Evolutionary conservation across 495 filamentous ascomycete genomes (phyloP), one percentile per base, ranked within the genome.

Genomic region (Penicillium riverlandense): DNA sequence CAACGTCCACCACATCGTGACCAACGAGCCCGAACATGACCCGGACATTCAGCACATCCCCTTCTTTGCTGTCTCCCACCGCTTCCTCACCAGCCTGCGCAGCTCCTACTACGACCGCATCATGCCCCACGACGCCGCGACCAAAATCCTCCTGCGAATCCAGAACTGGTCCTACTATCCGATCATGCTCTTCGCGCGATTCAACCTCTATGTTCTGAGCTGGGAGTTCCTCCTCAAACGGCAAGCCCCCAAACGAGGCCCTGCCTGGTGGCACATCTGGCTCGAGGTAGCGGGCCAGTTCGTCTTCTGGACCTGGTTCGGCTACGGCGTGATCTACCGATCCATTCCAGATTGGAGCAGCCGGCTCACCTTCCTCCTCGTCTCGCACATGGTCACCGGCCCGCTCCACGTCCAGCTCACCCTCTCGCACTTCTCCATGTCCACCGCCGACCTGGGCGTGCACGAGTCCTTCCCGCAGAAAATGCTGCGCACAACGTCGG

Each of bases 401-500:
- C 89, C 90, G 11, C 69, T 97, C 15, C 92, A 98, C 58, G 82
- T 91, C 31, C 92, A 97, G 67, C 96, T 98, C 60, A 96, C 92
- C 8, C 81, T 97, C 27, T 91, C 85, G 8, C 92, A 98, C 66
- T 98, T 96, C 62, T 88, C 90, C 45, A 98, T 97, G 92, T 89
- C 83, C 50, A 97, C 92, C 1, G 79, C 88, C 7, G 92, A 97
- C 54, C 70, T 96, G 22, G 92, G 92, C 1, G 74, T 83, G 4
- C 70, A 82, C 43, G 92, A 98, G 66, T 91, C 85, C 11, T 98
- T 97, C 62, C 83, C 92, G 2, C 92, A 98, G 68, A 88, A 85
- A 64, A 96, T 96, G 92, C 75, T 98, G 39, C 78, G 92, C 44
- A 98, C 92, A 9, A 96, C 92, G 7, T 96, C 96, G 92, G 92